These are phyloP conservation scores for Lycium barbarum DNA, from an alignment of 257 asterid species.

Conservation along the genomic window DNA sequence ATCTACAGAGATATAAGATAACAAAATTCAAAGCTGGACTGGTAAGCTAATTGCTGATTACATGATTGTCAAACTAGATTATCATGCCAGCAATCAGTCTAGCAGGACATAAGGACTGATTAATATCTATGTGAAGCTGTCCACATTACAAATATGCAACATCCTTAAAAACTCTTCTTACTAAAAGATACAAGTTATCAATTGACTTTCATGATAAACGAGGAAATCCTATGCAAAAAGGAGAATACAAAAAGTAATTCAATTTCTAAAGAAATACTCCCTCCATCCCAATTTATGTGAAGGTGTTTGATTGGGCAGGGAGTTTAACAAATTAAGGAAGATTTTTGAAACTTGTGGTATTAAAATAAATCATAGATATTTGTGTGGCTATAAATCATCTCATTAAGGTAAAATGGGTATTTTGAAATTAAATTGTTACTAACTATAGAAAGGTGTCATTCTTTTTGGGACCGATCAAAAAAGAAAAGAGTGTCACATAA, in stretches of 20 bases:
- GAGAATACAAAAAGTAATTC: not conserved
- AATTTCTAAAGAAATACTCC: not conserved
- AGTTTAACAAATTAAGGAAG: too few relatives aligned
- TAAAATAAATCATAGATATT: too few relatives aligned
- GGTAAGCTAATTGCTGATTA: slow-evolving; percentile 1
- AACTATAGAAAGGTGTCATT: too few relatives aligned
- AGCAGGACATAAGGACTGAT: not conserved
- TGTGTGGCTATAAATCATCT: too few relatives aligned
- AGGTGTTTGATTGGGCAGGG: too few relatives aligned
- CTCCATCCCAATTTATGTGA: too few relatives aligned
- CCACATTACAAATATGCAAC: not conserved
- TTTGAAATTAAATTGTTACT: too few relatives aligned
- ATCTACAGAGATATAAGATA: slow-evolving; percentile 59
- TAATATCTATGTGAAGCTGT: not conserved
- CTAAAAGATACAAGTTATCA: not conserved
- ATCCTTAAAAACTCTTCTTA: slow-evolving; percentile 5
- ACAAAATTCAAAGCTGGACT: slow-evolving; percentile 9
- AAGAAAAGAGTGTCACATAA: too few relatives aligned
- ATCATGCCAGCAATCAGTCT: not conserved
- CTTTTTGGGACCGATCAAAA: too few relatives aligned
- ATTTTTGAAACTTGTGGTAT: too few relatives aligned
- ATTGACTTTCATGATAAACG: not conserved
- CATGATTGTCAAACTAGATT: not conserved
- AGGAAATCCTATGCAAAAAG: not conserved
- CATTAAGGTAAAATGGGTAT: too few relatives aligned